Base-by-base conservation (phyloP, 257 asterid genomes). In the Jaltomata sinuosa region DNA sequence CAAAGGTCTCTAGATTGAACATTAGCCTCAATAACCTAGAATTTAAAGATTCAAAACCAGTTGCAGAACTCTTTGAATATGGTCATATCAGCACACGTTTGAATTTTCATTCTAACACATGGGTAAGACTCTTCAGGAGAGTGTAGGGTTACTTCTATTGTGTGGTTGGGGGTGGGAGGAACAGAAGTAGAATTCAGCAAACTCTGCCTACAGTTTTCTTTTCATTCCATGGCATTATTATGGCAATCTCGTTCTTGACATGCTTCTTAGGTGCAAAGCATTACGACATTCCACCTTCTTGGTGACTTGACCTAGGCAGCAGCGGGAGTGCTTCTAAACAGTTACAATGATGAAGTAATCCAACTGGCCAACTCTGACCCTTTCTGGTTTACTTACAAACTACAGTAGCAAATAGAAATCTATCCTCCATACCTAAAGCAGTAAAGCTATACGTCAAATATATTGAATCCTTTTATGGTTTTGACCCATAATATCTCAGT, bases 1-100 rank as follows among this genome's bases (percentile, higher is more conserved):
- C 98, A 94, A 85, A 96, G 89, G 85, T 96, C 98, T 84, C 98
- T 98, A 79, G 99, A 97, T 87, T 83, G 98, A 79, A 92, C 93
- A 89, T 92, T 95, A 49, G 91, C 94, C 89, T 96, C 98, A 52
- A 96, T 91, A 72, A 96, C 98, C 99, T 94, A 86, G 80, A 55
- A 80, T 80, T 42, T 52, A 40, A 25, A 11, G 22, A 22, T 87
- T 83, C 71, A 57, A 79, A 55, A 79, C 98, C 97, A 85, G 98
- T 92, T 0, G 65, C 65, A n/a, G 65, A 57, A 57, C 65, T 57
- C 62, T 54, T 8, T 55, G 29, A 57, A 57, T 57, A 57, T 15
- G 15, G 11, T 57, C 16, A 57, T n/a, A 57, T n/a, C 31, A 57
- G 11, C 15, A 55, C 62, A 55, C 0, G 27, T 55, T 55, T 55